Percentiles rank a stretch among this genome's conserved stretches.
These are phyloP conservation scores for Tricholoma hemisulphureum DNA, from an alignment of 768 basidiomycete genomes.

Conservation along the genomic window DNA sequence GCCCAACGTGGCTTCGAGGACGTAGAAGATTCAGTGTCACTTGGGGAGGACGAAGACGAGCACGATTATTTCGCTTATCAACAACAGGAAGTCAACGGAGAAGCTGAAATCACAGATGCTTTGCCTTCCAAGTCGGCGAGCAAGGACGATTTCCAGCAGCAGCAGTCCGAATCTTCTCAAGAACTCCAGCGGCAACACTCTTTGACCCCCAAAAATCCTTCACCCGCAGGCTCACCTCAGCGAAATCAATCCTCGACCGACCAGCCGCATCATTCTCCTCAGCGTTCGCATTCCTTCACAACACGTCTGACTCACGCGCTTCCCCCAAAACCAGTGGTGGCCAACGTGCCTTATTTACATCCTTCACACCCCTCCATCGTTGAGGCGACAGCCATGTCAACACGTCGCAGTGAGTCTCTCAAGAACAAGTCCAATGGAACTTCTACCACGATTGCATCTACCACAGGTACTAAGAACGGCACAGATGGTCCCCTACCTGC, in stretches of 20 bases:
- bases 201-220: constrained; percentile 9
- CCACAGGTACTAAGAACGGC: constrained; percentile 19
- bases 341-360: constrained; percentile 50
- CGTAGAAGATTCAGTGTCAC: constrained; percentile 58
- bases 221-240: constrained; percentile 14
- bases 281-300: constrained; percentile 24
- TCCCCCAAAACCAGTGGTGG: constrained; percentile 61
- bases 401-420: constrained; percentile 38
- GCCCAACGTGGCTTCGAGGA: constrained; percentile 48
- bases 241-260: constrained; percentile 9
- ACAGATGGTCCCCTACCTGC: constrained; percentile 44
- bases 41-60: constrained; percentile 72
- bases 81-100: constrained; percentile 11
- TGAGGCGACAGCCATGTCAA: constrained; percentile 62
- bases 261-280: constrained; percentile 18
- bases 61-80: constrained; percentile 45
- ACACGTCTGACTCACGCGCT: constrained; percentile 61
- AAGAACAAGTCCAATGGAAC: constrained; percentile 33
- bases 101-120: not conserved
- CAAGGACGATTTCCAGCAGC: constrained; percentile 3
- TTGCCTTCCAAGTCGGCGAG: not conserved
- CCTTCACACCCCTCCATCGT: constrained; percentile 59
- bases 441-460: constrained; percentile 26
- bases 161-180: constrained; percentile 2
- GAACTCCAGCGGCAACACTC: constrained; percentile 12